Evolutionary conservation across 805 yeast species (phyloP).

Genomic region (Kluyveromyces lactis): DNA sequence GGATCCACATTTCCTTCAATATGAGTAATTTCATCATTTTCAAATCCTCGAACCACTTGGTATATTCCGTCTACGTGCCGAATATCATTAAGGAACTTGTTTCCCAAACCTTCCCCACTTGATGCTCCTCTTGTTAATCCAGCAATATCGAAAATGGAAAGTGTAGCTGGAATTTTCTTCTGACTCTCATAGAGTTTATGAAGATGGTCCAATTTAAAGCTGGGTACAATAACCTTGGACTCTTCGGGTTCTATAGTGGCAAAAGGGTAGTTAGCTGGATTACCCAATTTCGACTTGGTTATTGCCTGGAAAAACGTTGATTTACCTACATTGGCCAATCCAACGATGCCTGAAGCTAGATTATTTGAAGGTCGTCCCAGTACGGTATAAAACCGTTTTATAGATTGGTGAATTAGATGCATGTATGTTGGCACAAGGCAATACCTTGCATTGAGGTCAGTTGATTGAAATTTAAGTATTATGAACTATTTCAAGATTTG

Average conservation of each 20-base stretch:
- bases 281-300: slow-evolving; percentile 59
- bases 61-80: slow-evolving; percentile 75
- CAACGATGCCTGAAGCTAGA: slow-evolving; percentile 58
- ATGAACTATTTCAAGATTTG: too few species aligned
- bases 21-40: slow-evolving; percentile 69
- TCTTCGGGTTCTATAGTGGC: slow-evolving; percentile 82
- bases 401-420: neutral
- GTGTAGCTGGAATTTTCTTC: slow-evolving; percentile 56
- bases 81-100: slow-evolving; percentile 70
- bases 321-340: slow-evolving; percentile 74
- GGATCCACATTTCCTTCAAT: slow-evolving; percentile 69
- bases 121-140: slow-evolving; percentile 77
- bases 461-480: too few species aligned
- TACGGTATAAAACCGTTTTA: slow-evolving; percentile 1
- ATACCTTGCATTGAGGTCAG: too few species aligned
- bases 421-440: too few species aligned
- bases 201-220: slow-evolving; percentile 48
- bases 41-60: slow-evolving; percentile 71
- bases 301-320: slow-evolving; percentile 77
- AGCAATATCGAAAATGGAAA: slow-evolving; percentile 73
- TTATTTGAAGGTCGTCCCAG: slow-evolving; percentile 15
- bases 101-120: slow-evolving; percentile 79
- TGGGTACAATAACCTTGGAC: slow-evolving; percentile 65
- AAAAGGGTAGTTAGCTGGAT: slow-evolving; percentile 75
- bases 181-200: slow-evolving; percentile 50